phyloP scores from a whole-genome alignment of 2,329 filamentous ascomycete species.

The Alternaria arbusti region DNA sequence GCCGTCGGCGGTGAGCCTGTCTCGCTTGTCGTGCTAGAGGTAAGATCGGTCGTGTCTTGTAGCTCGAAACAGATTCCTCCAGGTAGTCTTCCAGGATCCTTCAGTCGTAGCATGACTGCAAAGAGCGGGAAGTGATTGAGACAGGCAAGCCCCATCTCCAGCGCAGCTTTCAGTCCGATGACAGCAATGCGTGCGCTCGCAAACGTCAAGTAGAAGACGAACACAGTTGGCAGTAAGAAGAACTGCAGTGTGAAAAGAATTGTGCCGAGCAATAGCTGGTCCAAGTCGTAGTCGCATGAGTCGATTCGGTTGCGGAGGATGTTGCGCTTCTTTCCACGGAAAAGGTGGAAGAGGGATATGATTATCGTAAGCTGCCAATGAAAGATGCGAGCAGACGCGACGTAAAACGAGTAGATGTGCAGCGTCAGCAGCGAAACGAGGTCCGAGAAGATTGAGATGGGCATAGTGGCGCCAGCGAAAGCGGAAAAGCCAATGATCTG shows the following conservation, averaged over 20 bases:
- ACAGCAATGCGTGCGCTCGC: conserved; percentile 93
- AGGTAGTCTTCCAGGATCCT: conserved; percentile 87
- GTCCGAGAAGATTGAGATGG: conserved; percentile 94
- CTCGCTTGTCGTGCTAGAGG: conserved; percentile 47
- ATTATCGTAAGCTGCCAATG: conserved; percentile 99
- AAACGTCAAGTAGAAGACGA: conserved; percentile 97
- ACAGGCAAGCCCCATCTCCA: conserved; percentile 91
- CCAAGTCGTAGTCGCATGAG: conserved; percentile 97
- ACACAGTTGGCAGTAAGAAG: conserved; percentile 91
- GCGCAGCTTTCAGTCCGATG: conserved; percentile 86
- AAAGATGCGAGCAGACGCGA: conserved; percentile 94
- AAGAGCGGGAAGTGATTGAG: conserved; percentile 98
- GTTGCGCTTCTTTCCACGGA: conserved; percentile 97
- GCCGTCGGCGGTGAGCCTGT: conserved; percentile 66
- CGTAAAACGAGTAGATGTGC: conserved; percentile 98
- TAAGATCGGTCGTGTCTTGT: conserved; percentile 66
- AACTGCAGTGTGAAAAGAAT: conserved; percentile 96
- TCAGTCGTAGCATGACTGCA: conserved; percentile 92
- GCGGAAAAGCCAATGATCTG: conserved; percentile 93
- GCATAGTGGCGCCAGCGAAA: conserved; percentile 96
- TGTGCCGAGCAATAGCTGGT: conserved; percentile 93
- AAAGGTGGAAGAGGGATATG: conserved; percentile 96
- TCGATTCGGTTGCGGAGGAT: conserved; percentile 96
- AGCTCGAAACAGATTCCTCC: conserved; percentile 92
- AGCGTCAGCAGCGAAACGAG: conserved; percentile 88